Evolutionary conservation across 345 rosid genomes (phyloP).

Genomic region (Lumnitzera racemosa): DNA sequence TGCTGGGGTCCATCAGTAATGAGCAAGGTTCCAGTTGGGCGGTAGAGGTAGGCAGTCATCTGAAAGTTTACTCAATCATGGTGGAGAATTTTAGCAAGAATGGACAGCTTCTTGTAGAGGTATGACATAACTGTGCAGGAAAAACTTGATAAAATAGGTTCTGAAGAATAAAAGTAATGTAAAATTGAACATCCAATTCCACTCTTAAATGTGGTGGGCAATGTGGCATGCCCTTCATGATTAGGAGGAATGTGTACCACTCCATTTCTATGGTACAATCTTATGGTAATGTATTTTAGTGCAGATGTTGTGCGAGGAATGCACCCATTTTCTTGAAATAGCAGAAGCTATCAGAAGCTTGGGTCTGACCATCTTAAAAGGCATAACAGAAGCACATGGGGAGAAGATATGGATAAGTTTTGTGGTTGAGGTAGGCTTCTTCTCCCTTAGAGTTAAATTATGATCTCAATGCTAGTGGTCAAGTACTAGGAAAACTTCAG

Average conservation of each 20-base stretch:
- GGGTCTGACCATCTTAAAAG: slow-evolving; percentile 83
- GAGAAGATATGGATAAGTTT: slow-evolving; percentile 85
- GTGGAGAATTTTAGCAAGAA: slow-evolving; percentile 80
- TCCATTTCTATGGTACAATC: too few species aligned
- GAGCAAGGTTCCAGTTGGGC: slow-evolving; percentile 77
- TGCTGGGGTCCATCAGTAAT: slow-evolving; percentile 24
- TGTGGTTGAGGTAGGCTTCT: slow-evolving; percentile 70
- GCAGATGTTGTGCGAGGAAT: slow-evolving; percentile 92
- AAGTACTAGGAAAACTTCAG: not conserved
- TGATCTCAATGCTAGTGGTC: slow-evolving; percentile 4
- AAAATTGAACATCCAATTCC: not conserved
- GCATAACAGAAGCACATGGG: slow-evolving; percentile 66
- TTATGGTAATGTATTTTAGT: not conserved
- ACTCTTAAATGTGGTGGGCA: slow-evolving; percentile 3
- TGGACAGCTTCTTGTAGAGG: slow-evolving; percentile 93
- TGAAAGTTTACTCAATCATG: slow-evolving; percentile 80
- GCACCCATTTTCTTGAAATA: slow-evolving; percentile 90
- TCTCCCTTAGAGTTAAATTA: not conserved
- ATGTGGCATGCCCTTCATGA: not conserved
- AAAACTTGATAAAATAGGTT: not conserved
- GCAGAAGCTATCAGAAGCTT: slow-evolving; percentile 79
- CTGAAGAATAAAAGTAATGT: not conserved
- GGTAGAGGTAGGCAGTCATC: slow-evolving; percentile 86
- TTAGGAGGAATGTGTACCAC: too few species aligned
- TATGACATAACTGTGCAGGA: slow-evolving; percentile 12